These are phyloP conservation scores for Funneliformis geosporum DNA, from an alignment of 192 early-diverging fungal genomes.

Conservation along the genomic window DNA sequence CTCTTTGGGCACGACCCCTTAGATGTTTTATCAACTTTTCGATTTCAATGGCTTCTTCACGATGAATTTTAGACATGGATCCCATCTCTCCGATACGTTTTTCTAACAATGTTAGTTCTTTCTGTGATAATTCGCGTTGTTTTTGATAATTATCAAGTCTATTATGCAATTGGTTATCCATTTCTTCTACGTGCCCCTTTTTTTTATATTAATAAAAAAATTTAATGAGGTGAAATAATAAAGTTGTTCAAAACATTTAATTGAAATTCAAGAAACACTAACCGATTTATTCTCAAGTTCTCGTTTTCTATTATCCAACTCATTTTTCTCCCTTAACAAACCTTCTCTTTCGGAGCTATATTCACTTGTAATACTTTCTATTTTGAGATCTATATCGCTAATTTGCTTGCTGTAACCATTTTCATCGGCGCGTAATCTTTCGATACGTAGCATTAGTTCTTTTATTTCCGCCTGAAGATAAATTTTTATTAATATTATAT, in stretches of 20 bases:
- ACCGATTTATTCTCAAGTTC: constrained; percentile 24
- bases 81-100: neutral
- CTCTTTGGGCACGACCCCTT: neutral
- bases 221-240: neutral
- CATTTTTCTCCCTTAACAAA: constrained; percentile 12
- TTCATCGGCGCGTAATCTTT: constrained; percentile 9
- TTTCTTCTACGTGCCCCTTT: constrained; percentile 8
- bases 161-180: constrained; percentile 16
- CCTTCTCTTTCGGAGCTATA: constrained; percentile 3
- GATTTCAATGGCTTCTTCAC: constrained; percentile 20
- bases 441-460: constrained; percentile 3
- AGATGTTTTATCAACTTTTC: constrained; percentile 13
- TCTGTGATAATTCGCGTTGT: neutral
- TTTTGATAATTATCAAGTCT: constrained; percentile 14
- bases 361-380: constrained; percentile 16
- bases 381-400: constrained; percentile 9
- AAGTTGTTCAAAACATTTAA: neutral
- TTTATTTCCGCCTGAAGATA: constrained; percentile 7
- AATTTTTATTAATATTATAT: neutral
- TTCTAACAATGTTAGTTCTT: constrained; percentile 19
- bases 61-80: neutral
- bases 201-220: neutral
- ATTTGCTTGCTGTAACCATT: constrained; percentile 6
- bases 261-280: neutral
- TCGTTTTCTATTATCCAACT: neutral